A percentile compares a stretch with the other conserved stretches of the same genome.
Conservation (phyloP, 106 monocot genomes). For the Alisma plantagoaquatica region DNA sequence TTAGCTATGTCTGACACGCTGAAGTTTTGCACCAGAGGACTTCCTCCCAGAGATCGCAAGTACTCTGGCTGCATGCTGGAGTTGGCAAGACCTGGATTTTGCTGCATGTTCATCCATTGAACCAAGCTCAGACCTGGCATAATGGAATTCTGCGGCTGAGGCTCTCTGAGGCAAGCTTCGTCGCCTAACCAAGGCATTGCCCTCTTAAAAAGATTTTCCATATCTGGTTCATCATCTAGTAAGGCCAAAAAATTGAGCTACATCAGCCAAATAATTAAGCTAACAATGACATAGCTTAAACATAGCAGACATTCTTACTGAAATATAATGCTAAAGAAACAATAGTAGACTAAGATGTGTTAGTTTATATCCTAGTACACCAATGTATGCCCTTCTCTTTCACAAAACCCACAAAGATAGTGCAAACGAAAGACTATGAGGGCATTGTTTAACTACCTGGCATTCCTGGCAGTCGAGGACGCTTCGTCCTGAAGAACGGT, state of each 20-base stretch:
- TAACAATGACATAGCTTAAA: too few relatives aligned
- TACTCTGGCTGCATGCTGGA: slow-evolving; percentile 49
- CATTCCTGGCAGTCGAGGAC: slow-evolving; percentile 63
- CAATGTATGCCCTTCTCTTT: background rate
- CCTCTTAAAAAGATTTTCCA: slow-evolving; percentile 80
- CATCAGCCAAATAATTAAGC: background rate
- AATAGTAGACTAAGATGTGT: too few relatives aligned
- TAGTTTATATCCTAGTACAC: too few relatives aligned
- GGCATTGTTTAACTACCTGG: slow-evolving; percentile 20
- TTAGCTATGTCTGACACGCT: slow-evolving; percentile 42
- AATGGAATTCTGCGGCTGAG: slow-evolving; percentile 51
- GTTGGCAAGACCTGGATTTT: slow-evolving; percentile 43
- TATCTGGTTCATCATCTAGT: slow-evolving; percentile 75
- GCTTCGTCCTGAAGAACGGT: slow-evolving; percentile 75
- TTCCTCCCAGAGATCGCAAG: slow-evolving; percentile 30
- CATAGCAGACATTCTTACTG: too few relatives aligned
- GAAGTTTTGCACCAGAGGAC: slow-evolving; percentile 50
- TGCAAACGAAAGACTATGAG: background rate
- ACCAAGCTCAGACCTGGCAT: slow-evolving; percentile 73
- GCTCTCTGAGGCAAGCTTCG: slow-evolving; percentile 76
- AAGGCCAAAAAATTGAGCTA: slow-evolving; percentile 3
- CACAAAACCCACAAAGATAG: background rate
- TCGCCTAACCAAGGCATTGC: slow-evolving; percentile 87
- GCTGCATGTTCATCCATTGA: slow-evolving; percentile 90
- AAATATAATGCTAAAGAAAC: too few relatives aligned